Evolutionary conservation across 306 rosid genomes (phyloP).

Genomic region (Mimosa bimucronata): DNA sequence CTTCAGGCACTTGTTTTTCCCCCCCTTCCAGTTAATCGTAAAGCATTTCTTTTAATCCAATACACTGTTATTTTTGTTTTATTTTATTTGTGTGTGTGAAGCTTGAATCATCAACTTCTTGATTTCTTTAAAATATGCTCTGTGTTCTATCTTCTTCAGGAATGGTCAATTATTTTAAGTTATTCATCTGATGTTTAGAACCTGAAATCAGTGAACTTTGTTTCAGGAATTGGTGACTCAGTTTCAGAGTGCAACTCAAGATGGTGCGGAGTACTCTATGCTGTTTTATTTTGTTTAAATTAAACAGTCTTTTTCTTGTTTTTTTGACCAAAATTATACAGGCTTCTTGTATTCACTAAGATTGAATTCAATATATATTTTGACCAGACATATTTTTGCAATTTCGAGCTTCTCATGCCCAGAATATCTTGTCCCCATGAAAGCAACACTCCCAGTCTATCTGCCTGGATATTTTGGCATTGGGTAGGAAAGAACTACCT

Average conservation of each 20-base stretch:
- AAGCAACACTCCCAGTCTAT: not conserved
- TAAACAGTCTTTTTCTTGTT: not conserved
- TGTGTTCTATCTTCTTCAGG: not conserved
- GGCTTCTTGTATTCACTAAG: not conserved
- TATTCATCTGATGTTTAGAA: not conserved
- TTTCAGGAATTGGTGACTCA: constrained; percentile 5
- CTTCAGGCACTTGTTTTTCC: not conserved
- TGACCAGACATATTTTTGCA: not conserved
- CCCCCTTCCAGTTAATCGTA: not conserved
- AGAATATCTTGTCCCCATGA: not conserved
- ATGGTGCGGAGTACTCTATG: not conserved
- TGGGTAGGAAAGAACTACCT: not conserved
- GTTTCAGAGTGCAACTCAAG: not conserved
- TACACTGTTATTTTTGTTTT: not conserved
- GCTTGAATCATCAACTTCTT: not conserved
- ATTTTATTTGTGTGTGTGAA: not conserved
- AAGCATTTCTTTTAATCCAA: not conserved
- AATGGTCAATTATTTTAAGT: not conserved
- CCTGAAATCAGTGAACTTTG: not conserved
- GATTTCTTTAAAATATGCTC: not conserved
- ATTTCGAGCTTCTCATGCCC: not conserved
- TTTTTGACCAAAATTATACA: too few species aligned
- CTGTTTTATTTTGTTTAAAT: not conserved
- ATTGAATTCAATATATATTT: not conserved
- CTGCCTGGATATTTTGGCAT: not conserved